Evolutionary conservation across 1,284 basidiomycete species (phyloP).

Genomic region (Rhodotorula sp.): DNA sequence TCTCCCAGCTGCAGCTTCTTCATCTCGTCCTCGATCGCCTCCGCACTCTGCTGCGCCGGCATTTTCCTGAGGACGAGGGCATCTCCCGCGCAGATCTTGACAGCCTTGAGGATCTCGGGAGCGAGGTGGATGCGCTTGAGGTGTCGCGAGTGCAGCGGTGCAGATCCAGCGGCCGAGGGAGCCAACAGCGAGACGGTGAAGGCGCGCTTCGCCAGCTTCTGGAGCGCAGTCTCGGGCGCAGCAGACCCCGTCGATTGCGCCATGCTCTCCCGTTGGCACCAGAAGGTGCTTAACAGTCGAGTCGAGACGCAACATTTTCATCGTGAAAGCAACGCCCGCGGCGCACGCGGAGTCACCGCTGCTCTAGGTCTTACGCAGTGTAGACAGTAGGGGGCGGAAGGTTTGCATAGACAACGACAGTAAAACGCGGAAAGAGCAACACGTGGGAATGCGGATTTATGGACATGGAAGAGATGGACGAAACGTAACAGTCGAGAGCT

Average conservation of each 20-base stretch:
- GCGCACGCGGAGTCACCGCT: not conserved
- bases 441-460: not conserved
- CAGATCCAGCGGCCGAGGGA: not conserved
- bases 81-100: conserved; percentile 69
- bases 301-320: not conserved
- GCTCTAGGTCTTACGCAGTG: no score
- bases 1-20: conserved; percentile 24
- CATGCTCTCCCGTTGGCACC: not conserved
- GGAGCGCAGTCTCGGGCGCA: conserved; percentile 15
- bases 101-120: conserved; percentile 62
- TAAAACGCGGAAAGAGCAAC: not conserved
- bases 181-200: conserved; percentile 20
- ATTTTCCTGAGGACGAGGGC: conserved; percentile 59
- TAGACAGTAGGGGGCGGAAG: not conserved
- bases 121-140: conserved; percentile 63
- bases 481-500: not conserved
- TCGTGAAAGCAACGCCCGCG: not conserved
- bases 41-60: conserved; percentile 56
- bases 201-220: conserved; percentile 30
- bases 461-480: not conserved
- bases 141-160: conserved; percentile 25
- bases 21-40: conserved; percentile 30
- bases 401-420: not conserved
- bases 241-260: not conserved
- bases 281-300: no score